Evolutionary conservation across 1,139 yeast genomes (phyloP).

Genomic region (Candida pseudoviswanathii): DNA sequence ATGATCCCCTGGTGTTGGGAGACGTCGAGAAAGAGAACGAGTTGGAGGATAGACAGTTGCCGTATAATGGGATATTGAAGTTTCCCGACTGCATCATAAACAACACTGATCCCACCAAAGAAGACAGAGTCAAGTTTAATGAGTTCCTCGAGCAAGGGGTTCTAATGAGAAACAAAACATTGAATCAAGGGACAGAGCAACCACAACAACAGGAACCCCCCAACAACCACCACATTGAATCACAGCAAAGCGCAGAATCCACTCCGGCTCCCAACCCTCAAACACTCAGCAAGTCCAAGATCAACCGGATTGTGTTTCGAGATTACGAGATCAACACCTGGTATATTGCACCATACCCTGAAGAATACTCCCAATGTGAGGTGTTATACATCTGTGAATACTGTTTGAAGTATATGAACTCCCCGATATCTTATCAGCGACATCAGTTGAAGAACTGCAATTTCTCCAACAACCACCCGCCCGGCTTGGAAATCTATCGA

Average conservation of each 20-base stretch:
- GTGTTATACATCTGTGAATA: constrained; percentile 79
- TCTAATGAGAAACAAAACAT: constrained; percentile 16
- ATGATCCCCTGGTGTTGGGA: too few relatives aligned
- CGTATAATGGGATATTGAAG: constrained; percentile 65
- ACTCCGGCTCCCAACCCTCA: constrained; percentile 20
- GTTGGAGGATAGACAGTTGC: constrained; percentile 39
- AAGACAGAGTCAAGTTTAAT: constrained; percentile 54
- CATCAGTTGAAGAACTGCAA: constrained; percentile 73
- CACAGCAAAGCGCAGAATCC: constrained; percentile 14
- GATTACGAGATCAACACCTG: constrained; percentile 80
- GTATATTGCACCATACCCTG: constrained; percentile 94
- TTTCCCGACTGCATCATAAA: constrained; percentile 63
- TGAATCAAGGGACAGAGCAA: not conserved
- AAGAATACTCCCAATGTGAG: constrained; percentile 68
- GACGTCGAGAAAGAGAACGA: not conserved
- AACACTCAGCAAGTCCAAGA: constrained; percentile 25
- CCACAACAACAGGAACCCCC: not conserved
- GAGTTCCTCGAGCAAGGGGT: constrained; percentile 28
- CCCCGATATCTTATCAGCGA: constrained; percentile 66
- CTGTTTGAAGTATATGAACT: constrained; percentile 80
- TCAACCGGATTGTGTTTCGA: constrained; percentile 64
- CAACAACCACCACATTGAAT: not conserved
- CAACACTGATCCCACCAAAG: constrained; percentile 58
- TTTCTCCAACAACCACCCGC: constrained; percentile 64
- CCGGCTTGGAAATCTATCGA: constrained; percentile 88